phyloP scores from a whole-genome alignment of 2,329 filamentous ascomycete species.

The Geosmithia flava region DNA sequence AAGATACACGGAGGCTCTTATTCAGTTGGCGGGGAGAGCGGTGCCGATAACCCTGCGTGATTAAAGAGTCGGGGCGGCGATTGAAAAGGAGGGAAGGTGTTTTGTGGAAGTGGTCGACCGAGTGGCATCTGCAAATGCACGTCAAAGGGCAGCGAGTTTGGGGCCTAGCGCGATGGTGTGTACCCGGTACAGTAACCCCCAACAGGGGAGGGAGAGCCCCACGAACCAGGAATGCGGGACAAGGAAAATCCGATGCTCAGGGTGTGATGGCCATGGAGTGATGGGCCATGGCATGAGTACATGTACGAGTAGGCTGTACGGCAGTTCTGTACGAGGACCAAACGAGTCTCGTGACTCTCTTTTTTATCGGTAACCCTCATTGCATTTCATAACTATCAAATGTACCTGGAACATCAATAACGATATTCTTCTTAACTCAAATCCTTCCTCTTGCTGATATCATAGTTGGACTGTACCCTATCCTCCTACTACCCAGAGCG shows the following conservation, averaged over 20 bases:
- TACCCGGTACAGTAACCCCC: too few relatives aligned
- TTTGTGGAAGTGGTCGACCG: constrained; percentile 16
- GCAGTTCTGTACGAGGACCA: too few relatives aligned
- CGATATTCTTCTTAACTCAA: too few relatives aligned
- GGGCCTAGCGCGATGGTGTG: constrained; percentile 3
- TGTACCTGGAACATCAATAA: too few relatives aligned
- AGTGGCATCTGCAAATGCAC: constrained; percentile 19
- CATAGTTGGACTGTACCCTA: too few relatives aligned
- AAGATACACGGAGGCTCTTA: background rate
- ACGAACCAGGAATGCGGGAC: background rate
- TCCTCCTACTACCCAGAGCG: background rate
- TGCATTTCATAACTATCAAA: too few relatives aligned
- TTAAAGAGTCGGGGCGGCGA: background rate
- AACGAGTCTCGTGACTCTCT: too few relatives aligned
- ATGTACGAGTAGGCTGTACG: too few relatives aligned
- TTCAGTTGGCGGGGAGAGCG: background rate
- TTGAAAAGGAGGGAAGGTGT: constrained; percentile 10
- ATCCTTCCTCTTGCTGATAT: too few relatives aligned
- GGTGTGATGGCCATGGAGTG: background rate
- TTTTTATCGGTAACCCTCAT: too few relatives aligned
- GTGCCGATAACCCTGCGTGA: background rate
- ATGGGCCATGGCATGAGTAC: background rate
- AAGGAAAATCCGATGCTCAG: background rate
- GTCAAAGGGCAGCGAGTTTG: constrained; percentile 10
- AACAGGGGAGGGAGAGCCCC: background rate